Conservation (phyloP, 352 stramenopile species). For the Globisporangium carolinianum region DNA sequence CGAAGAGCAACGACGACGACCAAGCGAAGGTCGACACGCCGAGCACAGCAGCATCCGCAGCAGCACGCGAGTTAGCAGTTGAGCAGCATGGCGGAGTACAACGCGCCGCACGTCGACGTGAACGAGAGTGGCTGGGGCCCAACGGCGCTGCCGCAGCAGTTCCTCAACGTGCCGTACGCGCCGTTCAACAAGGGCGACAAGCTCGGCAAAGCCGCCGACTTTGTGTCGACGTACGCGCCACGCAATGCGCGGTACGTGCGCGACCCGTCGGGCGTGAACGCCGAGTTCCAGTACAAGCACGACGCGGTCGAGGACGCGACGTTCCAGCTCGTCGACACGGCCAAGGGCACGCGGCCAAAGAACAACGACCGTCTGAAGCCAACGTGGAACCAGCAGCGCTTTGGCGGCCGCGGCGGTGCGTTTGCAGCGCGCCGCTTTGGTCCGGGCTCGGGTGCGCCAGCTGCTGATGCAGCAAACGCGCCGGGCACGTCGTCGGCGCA, state of each 20-base stretch:
- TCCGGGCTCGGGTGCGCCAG: constrained; percentile 17
- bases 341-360: constrained; percentile 77
- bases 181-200: constrained; percentile 95
- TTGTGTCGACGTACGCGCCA: constrained; percentile 74
- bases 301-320: constrained; percentile 86
- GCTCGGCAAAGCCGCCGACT: constrained; percentile 92
- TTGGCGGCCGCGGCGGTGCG: constrained; percentile 49
- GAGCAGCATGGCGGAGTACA: constrained; percentile 58
- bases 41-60: neutral
- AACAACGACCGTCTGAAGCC: constrained; percentile 72
- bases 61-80: neutral
- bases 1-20: neutral
- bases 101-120: constrained; percentile 71
- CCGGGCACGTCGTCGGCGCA: constrained; percentile 42
- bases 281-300: constrained; percentile 93
- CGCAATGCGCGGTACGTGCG: constrained; percentile 45
- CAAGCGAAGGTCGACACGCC: neutral
- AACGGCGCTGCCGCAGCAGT: constrained; percentile 83
- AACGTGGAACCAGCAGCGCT: constrained; percentile 85
- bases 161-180: constrained; percentile 91
- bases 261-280: constrained; percentile 81
- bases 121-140: constrained; percentile 83
- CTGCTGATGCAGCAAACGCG: constrained; percentile 21
- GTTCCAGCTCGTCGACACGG: constrained; percentile 94
- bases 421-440: constrained; percentile 22